Evolutionary conservation across 768 basidiomycete genomes (phyloP).

Genomic region (Rickenella mellea): DNA sequence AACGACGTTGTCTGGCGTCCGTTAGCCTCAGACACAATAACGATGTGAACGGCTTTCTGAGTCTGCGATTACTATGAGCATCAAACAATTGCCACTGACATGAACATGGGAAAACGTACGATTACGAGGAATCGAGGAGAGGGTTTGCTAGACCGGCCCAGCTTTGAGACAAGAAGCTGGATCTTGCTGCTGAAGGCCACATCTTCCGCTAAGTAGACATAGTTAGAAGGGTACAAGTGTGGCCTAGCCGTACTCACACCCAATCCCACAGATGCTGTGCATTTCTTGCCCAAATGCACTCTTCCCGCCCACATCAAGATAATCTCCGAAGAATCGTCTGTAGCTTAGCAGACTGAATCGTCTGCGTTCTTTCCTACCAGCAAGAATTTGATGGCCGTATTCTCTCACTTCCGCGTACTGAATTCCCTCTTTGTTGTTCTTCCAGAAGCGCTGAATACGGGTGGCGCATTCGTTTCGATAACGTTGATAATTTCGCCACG

Average conservation of each 20-base stretch:
- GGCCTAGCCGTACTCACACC: slow-evolving; percentile 38
- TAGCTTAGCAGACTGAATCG: slow-evolving; percentile 91
- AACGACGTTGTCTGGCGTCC: slow-evolving; percentile 48
- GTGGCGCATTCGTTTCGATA: slow-evolving; percentile 92
- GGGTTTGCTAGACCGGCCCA: slow-evolving; percentile 80
- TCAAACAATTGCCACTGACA: not conserved
- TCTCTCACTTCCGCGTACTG: slow-evolving; percentile 88
- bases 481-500: slow-evolving; percentile 91
- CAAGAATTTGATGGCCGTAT: slow-evolving; percentile 89
- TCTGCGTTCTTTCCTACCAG: slow-evolving; percentile 85
- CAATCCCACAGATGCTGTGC: slow-evolving; percentile 59
- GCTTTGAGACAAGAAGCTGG: slow-evolving; percentile 78
- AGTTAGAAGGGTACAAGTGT: not conserved
- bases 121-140: slow-evolving; percentile 86
- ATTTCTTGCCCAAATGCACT: slow-evolving; percentile 71
- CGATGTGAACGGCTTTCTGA: slow-evolving; percentile 75
- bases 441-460: slow-evolving; percentile 97
- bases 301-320: slow-evolving; percentile 82
- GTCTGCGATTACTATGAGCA: slow-evolving; percentile 40
- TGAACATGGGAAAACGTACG: slow-evolving; percentile 37
- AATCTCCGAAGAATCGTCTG: slow-evolving; percentile 93
- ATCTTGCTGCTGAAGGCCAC: slow-evolving; percentile 79
- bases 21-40: slow-evolving; percentile 50
- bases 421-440: slow-evolving; percentile 90
- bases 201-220: slow-evolving; percentile 46